phyloP scores from a whole-genome alignment of 495 filamentous ascomycete species.

The Neurospora cerealis region DNA sequence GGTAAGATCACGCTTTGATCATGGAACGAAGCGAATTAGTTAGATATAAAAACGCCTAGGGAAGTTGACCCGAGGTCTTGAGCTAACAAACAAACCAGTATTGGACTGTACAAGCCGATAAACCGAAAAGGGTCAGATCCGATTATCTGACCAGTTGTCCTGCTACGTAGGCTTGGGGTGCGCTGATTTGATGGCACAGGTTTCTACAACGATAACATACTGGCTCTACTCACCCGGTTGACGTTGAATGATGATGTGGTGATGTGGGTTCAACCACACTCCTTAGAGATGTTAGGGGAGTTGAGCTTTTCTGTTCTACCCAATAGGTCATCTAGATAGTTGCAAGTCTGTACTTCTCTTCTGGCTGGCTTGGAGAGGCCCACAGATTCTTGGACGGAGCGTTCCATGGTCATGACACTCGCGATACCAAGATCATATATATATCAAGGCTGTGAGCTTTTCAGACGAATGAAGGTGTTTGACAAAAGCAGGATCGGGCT shows the following conservation, averaged over 20 bases:
- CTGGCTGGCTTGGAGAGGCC: background rate
- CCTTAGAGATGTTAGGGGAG: background rate
- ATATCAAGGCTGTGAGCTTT: background rate
- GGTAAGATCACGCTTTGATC: too few species aligned
- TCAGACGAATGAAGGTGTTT: background rate
- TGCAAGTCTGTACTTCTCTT: background rate
- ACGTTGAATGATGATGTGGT: background rate
- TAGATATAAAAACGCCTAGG: too few species aligned
- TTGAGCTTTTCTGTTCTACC: background rate
- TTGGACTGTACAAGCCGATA: too few species aligned
- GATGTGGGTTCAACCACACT: background rate
- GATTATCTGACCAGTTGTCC: background rate
- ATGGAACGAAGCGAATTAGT: too few species aligned
- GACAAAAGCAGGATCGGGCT: background rate
- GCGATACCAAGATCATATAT: background rate
- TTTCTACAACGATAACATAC: background rate
- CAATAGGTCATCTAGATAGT: too few species aligned
- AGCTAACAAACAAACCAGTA: too few species aligned
- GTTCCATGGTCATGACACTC: background rate
- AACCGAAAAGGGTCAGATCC: background rate
- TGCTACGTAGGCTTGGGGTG: background rate
- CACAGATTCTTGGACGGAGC: background rate
- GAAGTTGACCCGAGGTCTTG: too few species aligned
- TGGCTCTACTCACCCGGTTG: background rate
- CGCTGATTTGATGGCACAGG: background rate